Evolutionary conservation across 2,329 filamentous ascomycete genomes (phyloP).

Genomic region (Fusarium agapanthi): DNA sequence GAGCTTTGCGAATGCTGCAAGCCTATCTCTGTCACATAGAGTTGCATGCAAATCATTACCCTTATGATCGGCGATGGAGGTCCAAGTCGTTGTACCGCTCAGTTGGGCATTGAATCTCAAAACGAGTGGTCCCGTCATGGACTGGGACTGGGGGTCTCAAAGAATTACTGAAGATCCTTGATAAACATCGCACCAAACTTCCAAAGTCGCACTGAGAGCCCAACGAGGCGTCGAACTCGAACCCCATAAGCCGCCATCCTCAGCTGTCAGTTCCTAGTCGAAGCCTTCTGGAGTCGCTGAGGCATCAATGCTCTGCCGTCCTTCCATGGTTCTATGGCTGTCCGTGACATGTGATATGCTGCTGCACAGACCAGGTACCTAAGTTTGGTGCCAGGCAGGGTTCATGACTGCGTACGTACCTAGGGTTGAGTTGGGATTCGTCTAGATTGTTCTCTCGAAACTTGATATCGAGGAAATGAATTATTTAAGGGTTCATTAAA

Average conservation of each 20-base stretch:
- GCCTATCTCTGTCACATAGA: constrained; percentile 14
- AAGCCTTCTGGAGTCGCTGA: background rate
- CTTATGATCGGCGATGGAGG: constrained; percentile 21
- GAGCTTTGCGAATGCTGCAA: constrained; percentile 10
- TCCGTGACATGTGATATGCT: constrained; percentile 34
- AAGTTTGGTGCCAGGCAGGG: constrained; percentile 2
- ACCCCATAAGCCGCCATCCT: constrained; percentile 17
- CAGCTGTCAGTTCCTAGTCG: constrained; percentile 16
- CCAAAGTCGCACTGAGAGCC: constrained; percentile 26
- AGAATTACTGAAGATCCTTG: background rate
- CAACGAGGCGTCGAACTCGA: constrained; percentile 21
- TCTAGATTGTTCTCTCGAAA: constrained; percentile 23
- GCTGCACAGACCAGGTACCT: constrained; percentile 16
- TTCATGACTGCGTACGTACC: constrained; percentile 4
- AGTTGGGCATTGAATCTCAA: constrained; percentile 34
- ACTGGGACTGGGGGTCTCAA: constrained; percentile 27
- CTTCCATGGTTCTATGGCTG: constrained; percentile 22
- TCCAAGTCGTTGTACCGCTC: constrained; percentile 9
- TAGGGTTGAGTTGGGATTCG: background rate
- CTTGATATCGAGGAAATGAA: background rate
- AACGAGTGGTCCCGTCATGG: constrained; percentile 21
- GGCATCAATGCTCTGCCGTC: constrained; percentile 10
- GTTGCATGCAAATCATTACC: constrained; percentile 29
- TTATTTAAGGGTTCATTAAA: background rate
- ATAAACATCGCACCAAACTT: constrained; percentile 11